These are phyloP conservation scores for Euphrasia confusa DNA, from an alignment of 257 asterid species.

Conservation along the genomic window DNA sequence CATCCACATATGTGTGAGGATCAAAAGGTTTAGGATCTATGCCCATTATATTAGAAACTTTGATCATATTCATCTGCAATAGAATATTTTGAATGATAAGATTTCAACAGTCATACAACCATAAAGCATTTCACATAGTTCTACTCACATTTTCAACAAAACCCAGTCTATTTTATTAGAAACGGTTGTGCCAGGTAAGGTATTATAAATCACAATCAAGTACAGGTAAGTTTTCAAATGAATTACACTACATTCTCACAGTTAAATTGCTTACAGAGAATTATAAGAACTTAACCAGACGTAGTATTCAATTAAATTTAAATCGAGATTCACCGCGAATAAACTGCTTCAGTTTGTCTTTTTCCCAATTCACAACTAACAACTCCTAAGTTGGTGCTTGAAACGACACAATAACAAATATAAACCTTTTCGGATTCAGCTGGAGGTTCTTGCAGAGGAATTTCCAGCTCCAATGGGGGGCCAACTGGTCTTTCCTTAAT, in stretches of 20 bases:
- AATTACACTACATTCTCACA: neutral
- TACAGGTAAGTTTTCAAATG: neutral
- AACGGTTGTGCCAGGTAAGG: constrained; percentile 3
- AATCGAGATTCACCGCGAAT: constrained; percentile 9
- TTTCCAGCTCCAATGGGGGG: constrained; percentile 90
- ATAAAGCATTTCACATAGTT: too few species aligned
- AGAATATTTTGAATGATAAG: constrained; percentile 17
- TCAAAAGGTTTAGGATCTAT: constrained; percentile 89
- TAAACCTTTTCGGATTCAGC: constrained; percentile 68
- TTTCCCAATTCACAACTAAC: constrained; percentile 1
- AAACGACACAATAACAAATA: constrained; percentile 17
- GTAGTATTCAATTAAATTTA: neutral
- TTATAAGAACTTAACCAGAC: neutral
- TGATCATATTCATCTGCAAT: constrained; percentile 94
- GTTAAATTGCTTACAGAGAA: constrained; percentile 2
- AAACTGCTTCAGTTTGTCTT: constrained; percentile 9
- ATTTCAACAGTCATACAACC: neutral
- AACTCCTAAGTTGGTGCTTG: neutral
- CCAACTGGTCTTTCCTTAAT: constrained; percentile 84
- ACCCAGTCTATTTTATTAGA: constrained; percentile 3
- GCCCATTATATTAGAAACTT: constrained; percentile 98
- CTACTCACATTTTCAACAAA: neutral
- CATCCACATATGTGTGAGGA: constrained; percentile 82
- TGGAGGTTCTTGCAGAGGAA: constrained; percentile 81
- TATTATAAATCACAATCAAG: neutral